Evolutionary conservation across 225 moss, liverwort and hornwort genomes (phyloP).

Genomic region (Rhytidiadelphus loreus): DNA sequence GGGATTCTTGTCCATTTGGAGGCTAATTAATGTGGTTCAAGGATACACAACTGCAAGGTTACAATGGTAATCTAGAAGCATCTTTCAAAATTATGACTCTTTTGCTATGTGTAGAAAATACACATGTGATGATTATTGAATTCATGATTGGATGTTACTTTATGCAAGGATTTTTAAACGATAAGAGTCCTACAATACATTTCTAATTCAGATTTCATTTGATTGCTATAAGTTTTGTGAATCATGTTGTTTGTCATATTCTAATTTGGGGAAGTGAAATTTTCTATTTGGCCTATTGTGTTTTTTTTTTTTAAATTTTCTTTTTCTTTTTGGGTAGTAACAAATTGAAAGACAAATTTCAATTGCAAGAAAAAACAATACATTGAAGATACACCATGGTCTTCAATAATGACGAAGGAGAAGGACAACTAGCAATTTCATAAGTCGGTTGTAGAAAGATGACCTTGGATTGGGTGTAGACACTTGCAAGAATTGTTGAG

Average conservation of each 20-base stretch:
- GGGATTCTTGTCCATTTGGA: too few relatives aligned
- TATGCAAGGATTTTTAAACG: background rate
- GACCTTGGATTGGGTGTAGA: background rate
- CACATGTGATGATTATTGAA: background rate
- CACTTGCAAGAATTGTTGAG: background rate
- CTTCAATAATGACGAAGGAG: background rate
- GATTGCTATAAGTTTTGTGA: too few relatives aligned
- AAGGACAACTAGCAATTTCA: background rate
- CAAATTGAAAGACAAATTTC: background rate
- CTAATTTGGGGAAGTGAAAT: background rate
- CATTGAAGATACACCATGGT: background rate
- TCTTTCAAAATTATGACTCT: background rate
- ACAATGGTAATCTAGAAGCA: background rate
- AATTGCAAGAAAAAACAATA: background rate
- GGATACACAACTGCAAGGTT: fast-evolving
- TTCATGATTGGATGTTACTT: background rate
- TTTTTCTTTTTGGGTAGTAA: background rate
- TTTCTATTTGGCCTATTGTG: fast-evolving
- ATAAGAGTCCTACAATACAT: background rate
- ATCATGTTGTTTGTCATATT: fast-evolving
- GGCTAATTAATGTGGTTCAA: background rate
- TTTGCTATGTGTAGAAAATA: background rate
- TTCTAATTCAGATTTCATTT: background rate
- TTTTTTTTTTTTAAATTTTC: background rate
- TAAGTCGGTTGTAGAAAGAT: background rate